phyloP scores from a whole-genome alignment of 2,329 filamentous ascomycete species.

The Ascochyta clinopodiicola region DNA sequence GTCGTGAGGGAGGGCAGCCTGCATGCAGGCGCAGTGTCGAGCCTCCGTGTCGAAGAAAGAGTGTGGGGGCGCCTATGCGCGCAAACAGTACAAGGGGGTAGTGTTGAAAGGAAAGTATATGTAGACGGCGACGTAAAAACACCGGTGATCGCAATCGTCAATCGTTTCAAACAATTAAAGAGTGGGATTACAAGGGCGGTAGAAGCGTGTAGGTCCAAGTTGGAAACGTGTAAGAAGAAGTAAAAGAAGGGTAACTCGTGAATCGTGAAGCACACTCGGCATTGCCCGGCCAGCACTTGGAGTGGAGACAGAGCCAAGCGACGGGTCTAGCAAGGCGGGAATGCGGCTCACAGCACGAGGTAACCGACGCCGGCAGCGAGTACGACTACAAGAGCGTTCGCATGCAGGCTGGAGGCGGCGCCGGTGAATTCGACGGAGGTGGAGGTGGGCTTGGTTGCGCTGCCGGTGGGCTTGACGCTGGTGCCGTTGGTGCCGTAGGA shows the following conservation, averaged over 20 bases:
- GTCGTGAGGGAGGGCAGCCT: conserved; percentile 15
- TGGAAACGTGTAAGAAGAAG: conserved; percentile 16
- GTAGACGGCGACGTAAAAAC: conserved; percentile 10
- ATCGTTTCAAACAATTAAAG: conserved; percentile 38
- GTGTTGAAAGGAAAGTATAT: conserved; percentile 15
- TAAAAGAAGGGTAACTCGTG: conserved; percentile 26
- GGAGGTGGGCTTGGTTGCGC: conserved; percentile 22
- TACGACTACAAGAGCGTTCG: conserved; percentile 39
- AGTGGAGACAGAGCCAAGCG: conserved; percentile 17
- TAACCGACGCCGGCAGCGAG: conserved; percentile 43
- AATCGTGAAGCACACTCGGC: conserved; percentile 26
- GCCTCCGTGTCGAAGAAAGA: conserved; percentile 7
- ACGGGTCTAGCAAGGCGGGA: conserved; percentile 9
- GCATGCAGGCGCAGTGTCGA: conserved; percentile 3
- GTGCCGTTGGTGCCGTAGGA: conserved; percentile 32
- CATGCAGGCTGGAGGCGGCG: conserved; percentile 41
- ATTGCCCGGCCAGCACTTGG: conserved; percentile 18
- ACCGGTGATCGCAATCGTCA: conserved; percentile 27
- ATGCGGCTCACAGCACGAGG: conserved; percentile 43
- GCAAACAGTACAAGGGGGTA: conserved; percentile 1
- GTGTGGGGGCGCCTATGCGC: conserved; percentile 24
- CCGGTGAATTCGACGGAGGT: conserved; percentile 36
- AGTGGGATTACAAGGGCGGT: conserved; percentile 36
- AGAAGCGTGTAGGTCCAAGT: conserved; percentile 21
- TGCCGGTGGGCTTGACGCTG: conserved; percentile 23